Conservation (phyloP, 345 rosid species). For the Populus nigra region DNA sequence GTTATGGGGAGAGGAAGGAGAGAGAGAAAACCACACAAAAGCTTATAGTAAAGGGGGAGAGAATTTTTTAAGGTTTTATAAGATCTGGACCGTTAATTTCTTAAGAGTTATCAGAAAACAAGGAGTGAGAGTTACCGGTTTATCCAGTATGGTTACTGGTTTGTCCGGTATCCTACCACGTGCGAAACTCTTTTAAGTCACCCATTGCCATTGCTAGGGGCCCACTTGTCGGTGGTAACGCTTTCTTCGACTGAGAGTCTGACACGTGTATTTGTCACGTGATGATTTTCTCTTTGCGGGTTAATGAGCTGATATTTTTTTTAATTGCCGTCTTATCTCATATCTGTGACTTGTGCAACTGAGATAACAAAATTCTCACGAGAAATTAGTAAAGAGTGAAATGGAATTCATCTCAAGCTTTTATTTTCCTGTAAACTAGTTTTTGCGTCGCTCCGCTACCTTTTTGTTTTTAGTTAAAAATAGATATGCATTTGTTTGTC, state of each 20-base stretch:
- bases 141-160: constrained; percentile 34
- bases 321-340: neutral
- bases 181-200: constrained; percentile 29
- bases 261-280: constrained; percentile 6
- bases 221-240: constrained; percentile 22
- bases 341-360: neutral
- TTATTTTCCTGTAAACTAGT: neutral
- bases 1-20: neutral
- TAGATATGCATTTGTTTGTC: too few species aligned
- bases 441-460: too few species aligned
- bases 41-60: constrained; percentile 17
- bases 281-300: neutral
- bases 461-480: too few species aligned
- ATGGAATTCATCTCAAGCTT: neutral
- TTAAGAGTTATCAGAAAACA: neutral
- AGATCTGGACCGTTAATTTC: constrained; percentile 37
- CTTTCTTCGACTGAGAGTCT: neutral
- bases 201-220: constrained; percentile 4
- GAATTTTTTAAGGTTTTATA: neutral
- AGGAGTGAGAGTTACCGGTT: constrained; percentile 27
- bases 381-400: neutral
- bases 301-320: neutral
- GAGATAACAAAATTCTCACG: neutral
- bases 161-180: constrained; percentile 47
- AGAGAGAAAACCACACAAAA: neutral